Base-by-base conservation (phyloP, 257 asterid species). In the Solanum verrucosum region DNA sequence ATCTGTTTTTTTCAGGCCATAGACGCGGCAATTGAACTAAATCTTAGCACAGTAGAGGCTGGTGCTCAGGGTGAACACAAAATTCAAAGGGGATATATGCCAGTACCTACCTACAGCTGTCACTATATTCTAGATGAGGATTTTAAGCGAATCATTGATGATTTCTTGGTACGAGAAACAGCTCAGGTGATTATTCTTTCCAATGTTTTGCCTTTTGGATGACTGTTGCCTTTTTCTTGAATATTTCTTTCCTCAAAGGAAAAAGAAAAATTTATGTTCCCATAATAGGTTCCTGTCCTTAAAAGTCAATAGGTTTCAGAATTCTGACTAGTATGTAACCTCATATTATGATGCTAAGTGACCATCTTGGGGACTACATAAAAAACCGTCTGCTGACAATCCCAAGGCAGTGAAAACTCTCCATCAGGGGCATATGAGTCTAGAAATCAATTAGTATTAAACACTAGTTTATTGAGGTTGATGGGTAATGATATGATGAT, bases 21-120 rank as follows among this genome's bases (percentile, higher is more conserved):
- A 88, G 99, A 97, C 88, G 99, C 99, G 86, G 99, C 99, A 9
- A 97, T 97, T 74, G 99, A 96, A 88, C 93, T 93, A 65, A 93
- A 94, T 78, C 99, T 97, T 46, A 92, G 88, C 89, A 94, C 88
- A 90, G 98, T 97, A 72, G 99, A 97, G 92, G 99, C 99, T 33
- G 99, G 99, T 84, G 99, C 99, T 49, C 99, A 97, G 89, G 99
- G 99, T 8, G 99, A 97, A 90, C 99, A 97, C 88, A 97, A 97
- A 91, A 96, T 97, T 87, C 99, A 96, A 91, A 91, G 99, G 91
- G 99, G 99, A 12, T 97, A 97, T 90, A 89, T 96, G 92, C 99
- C 99, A 0, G 98, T 91, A 59, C 82, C 93, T 25, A 97, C 99
- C 88, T 96, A 96, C 91, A 97, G 99, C 93, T 91, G 93, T 71